A percentile compares a stretch with the other conserved stretches of the same genome.
These are phyloP conservation scores for Gentiana straminea DNA, from an alignment of 257 asterid species.

Conservation along the genomic window DNA sequence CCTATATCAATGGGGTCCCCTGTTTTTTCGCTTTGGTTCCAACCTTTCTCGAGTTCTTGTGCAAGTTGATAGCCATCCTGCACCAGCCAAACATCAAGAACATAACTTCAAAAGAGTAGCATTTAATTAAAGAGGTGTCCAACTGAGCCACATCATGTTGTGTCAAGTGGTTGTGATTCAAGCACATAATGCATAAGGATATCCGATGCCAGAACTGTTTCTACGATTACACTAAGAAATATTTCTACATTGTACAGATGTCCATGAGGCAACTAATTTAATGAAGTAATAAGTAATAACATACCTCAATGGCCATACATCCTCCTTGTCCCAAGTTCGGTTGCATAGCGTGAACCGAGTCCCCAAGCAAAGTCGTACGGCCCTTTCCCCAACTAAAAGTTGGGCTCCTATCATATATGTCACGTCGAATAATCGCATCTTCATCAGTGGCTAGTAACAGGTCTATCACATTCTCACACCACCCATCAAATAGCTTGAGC, in stretches of 20 bases:
- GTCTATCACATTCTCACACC: constrained; percentile 95
- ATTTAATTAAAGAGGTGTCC: too few species aligned
- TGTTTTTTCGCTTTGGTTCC: constrained; percentile 33
- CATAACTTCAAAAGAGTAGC: too few species aligned
- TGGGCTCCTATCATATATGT: constrained; percentile 79
- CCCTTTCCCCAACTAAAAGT: constrained; percentile 86
- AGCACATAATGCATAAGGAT: neutral
- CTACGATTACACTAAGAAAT: neutral
- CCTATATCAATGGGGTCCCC: constrained; percentile 44
- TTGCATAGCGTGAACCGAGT: constrained; percentile 97
- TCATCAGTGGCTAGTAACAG: constrained; percentile 70
- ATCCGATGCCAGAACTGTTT: neutral
- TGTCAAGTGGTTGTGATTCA: neutral
- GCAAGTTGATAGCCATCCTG: constrained; percentile 95
- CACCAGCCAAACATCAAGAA: constrained; percentile 1
- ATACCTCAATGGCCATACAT: constrained; percentile 99
- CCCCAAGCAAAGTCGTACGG: constrained; percentile 90
- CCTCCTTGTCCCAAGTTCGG: constrained; percentile 99
- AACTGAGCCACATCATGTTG: neutral
- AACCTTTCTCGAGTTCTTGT: constrained; percentile 67
- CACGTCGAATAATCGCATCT: constrained; percentile 88
- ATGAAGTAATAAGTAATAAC: neutral
- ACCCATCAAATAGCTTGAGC: constrained; percentile 68
- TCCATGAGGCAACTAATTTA: neutral
- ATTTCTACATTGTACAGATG: neutral